Evolutionary conservation across 257 asterid genomes (phyloP).

Genomic region (Thymus quinquecostatus): DNA sequence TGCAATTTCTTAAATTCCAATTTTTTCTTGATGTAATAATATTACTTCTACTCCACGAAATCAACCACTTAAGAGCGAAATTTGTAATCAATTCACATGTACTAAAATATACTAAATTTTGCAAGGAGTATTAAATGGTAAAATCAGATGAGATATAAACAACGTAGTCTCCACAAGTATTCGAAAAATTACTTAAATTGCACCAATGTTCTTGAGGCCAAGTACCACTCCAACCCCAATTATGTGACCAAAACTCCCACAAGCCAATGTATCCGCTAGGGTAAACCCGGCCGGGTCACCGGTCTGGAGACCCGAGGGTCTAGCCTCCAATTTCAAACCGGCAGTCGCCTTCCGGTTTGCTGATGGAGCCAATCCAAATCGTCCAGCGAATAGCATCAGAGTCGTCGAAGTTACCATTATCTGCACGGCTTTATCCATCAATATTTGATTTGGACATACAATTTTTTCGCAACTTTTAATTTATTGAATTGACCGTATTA

Average conservation of each 20-base stretch:
- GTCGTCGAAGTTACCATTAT: slow-evolving; percentile 88
- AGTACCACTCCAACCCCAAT: slow-evolving; percentile 97
- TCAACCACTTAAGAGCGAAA: no score
- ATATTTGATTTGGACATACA: not conserved
- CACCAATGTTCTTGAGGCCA: slow-evolving; percentile 83
- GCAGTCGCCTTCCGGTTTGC: slow-evolving; percentile 95
- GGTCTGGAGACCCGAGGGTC: slow-evolving; percentile 93
- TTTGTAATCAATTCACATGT: no score
- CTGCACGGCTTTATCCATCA: slow-evolving; percentile 34
- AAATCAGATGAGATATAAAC: not conserved
- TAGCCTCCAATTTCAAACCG: slow-evolving; percentile 69
- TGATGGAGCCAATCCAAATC: slow-evolving; percentile 93
- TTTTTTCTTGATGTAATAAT: no score
- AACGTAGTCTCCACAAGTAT: not conserved
- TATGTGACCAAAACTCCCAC: slow-evolving; percentile 85
- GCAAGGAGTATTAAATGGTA: not conserved
- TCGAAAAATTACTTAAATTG: not conserved
- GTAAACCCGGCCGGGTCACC: slow-evolving; percentile 99
- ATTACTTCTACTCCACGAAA: no score
- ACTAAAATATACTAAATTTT: not conserved
- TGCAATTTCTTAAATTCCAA: no score
- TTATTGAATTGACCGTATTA: not conserved
- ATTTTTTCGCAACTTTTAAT: not conserved
- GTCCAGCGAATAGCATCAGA: slow-evolving; percentile 89
- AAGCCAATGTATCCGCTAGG: slow-evolving; percentile 89